Percentiles rank a stretch among this genome's conserved stretches.
phyloP scores from a whole-genome alignment of 2,329 filamentous ascomycete genomes.

The Ophiostoma ulmi region DNA sequence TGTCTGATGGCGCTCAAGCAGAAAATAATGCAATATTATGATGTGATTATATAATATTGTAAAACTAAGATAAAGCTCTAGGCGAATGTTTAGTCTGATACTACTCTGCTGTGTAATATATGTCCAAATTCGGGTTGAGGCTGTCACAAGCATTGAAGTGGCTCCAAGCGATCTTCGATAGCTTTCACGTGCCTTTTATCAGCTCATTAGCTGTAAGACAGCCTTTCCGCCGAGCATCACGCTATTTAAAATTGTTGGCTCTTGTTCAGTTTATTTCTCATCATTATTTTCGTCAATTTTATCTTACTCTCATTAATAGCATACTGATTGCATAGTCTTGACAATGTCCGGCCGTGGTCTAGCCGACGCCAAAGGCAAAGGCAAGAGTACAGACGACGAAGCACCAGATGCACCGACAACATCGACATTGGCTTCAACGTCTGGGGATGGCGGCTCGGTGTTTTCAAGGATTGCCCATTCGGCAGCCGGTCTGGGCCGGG shows the following conservation, averaged over 20 bases:
- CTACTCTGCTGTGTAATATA: neutral
- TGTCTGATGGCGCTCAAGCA: neutral
- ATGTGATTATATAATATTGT: neutral
- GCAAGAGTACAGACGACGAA: constrained; percentile 14
- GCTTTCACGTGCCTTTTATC: constrained; percentile 11
- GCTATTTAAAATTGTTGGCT: neutral
- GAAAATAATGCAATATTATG: neutral
- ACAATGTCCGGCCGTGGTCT: constrained; percentile 8
- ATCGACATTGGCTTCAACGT: neutral
- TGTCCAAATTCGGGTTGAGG: neutral
- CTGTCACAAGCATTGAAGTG: neutral
- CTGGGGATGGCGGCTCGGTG: constrained; percentile 13
- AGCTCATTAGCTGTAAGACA: neutral
- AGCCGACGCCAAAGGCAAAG: constrained; percentile 17
- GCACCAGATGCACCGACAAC: neutral
- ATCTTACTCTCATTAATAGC: neutral
- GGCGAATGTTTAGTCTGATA: neutral
- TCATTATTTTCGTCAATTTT: neutral
- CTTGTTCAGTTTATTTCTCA: neutral
- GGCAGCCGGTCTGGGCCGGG: constrained; percentile 30
- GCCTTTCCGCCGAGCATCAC: constrained; percentile 6
- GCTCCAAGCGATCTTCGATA: neutral
- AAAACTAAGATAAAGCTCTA: neutral
- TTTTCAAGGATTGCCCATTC: constrained; percentile 32
- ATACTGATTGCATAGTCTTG: neutral